Conservation (phyloP, 1,139 yeast species). For the Geotrichum aggregatum region DNA sequence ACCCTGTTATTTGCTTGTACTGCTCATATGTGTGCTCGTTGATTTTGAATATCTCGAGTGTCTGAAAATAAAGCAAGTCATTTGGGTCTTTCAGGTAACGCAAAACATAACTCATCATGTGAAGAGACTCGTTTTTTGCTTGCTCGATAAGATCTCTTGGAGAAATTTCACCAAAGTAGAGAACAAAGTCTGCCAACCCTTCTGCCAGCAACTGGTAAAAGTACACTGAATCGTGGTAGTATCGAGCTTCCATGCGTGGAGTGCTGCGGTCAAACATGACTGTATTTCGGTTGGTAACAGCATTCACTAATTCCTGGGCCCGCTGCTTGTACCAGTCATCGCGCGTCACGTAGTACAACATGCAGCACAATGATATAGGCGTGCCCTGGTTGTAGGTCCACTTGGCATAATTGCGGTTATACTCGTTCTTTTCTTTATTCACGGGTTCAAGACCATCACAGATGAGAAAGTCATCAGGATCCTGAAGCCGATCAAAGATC, state of each 20-base stretch:
- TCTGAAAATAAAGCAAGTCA: conserved; percentile 60
- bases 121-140: conserved; percentile 30
- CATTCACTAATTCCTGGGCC: conserved; percentile 58
- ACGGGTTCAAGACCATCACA: conserved; percentile 52
- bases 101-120: conserved; percentile 37
- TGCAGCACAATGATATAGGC: conserved; percentile 53
- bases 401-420: conserved; percentile 48
- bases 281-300: conserved; percentile 55
- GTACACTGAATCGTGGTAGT: conserved; percentile 63
- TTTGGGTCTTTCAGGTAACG: conserved; percentile 55
- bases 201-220: conserved; percentile 63
- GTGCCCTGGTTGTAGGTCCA: conserved; percentile 73
- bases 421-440: conserved; percentile 44
- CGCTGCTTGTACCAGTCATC: conserved; percentile 53
- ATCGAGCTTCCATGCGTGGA: conserved; percentile 48
- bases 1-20: conserved; percentile 56
- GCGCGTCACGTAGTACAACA: conserved; percentile 51
- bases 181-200: conserved; percentile 63
- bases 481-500: conserved; percentile 51
- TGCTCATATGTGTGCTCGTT: conserved; percentile 50
- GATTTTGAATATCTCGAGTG: conserved; percentile 57
- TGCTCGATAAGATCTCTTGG: conserved; percentile 27
- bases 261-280: conserved; percentile 66
- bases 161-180: conserved; percentile 48
- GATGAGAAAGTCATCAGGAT: conserved; percentile 53